Base-by-base conservation (phyloP, 371 early-diverging fungal genomes). In the Globomyces sp. region DNA sequence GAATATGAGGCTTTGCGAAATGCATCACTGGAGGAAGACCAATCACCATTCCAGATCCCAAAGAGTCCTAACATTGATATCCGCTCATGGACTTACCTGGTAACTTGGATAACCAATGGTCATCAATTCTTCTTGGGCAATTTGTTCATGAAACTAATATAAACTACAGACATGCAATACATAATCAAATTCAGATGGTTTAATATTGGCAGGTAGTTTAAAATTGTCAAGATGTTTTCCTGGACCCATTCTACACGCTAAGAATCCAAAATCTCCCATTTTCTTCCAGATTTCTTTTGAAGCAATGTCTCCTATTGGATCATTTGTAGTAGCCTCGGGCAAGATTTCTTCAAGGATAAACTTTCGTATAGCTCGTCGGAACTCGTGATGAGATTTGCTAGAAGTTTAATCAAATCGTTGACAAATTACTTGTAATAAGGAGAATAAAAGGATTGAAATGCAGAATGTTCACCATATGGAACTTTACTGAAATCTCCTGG, bases 381-480 rank as follows among this genome's bases (percentile, higher is more conserved):
- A 86, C 5, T 65, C 58, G 49, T 75, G 68, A 72, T 89, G 90
- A 46, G 85, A 81, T 57, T 86, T 82, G 62, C 75, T 86, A 71
- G 76, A 84, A 24, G 24, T 24, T 24, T 24, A 24, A 24, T 24
- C 24, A 24, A 24, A 24, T 24, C 24, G 24, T 24, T 24, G 24
- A 24, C 24, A 24, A 24, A 24, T 24, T 24, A 24, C 24, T 24
- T 24, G 24, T 24, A 24, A 24, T 24, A 24, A 24, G 24, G 24
- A 24, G 24, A 24, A 24, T 24, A 24, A 24, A 24, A 24, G 24
- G 24, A 81, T 74, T 82, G 82, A 77, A 79, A 80, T 44, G 71
- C 78, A 43, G 76, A 77, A 6, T 85, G 58, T 66, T 86, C 88
- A 57, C 80, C 88, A 77, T 84, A 87, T 36, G 88, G 86, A 0